A percentile compares a stretch with the other conserved stretches of the same genome.
phyloP scores from a whole-genome alignment of 768 basidiomycete genomes.

The Boletus insuetus region DNA sequence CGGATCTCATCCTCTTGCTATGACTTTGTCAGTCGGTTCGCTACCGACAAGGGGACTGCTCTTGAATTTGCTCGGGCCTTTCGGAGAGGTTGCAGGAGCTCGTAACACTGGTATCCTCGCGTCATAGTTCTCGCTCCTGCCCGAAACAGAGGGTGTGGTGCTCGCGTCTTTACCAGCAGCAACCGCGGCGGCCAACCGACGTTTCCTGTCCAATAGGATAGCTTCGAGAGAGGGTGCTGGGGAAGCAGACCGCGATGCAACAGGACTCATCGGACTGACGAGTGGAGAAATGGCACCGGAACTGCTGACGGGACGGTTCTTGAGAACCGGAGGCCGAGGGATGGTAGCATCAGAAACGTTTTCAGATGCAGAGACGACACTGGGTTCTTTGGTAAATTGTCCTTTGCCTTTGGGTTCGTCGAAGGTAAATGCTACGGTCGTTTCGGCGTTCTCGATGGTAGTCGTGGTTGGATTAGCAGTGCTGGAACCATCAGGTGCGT shows the following conservation, averaged over 20 bases:
- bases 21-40: slow-evolving; percentile 42
- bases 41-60: slow-evolving; percentile 62
- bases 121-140: slow-evolving; percentile 18
- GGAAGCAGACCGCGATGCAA: slow-evolving; percentile 37
- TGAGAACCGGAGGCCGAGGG: neutral
- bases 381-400: neutral
- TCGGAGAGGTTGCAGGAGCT: slow-evolving; percentile 26
- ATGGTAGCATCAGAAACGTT: neutral
- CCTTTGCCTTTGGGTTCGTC: slow-evolving; percentile 3
- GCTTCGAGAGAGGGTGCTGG: slow-evolving; percentile 65
- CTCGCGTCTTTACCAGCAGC: slow-evolving; percentile 16
- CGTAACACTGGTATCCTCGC: slow-evolving; percentile 9
- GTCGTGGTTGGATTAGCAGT: neutral
- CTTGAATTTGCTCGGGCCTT: slow-evolving; percentile 63
- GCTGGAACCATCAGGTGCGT: neutral
- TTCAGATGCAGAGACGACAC: neutral
- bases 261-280: slow-evolving; percentile 11
- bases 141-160: slow-evolving; percentile 1
- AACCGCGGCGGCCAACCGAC: slow-evolving; percentile 40
- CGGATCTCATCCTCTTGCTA: slow-evolving; percentile 36
- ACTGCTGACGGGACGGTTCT: slow-evolving; percentile 17
- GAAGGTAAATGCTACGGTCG: neutral
- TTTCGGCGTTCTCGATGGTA: neutral
- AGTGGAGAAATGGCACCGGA: slow-evolving; percentile 11
- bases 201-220: slow-evolving; percentile 62